Conservation (phyloP, 2,329 filamentous ascomycete species). For the Scleromitrula shiraiana region DNA sequence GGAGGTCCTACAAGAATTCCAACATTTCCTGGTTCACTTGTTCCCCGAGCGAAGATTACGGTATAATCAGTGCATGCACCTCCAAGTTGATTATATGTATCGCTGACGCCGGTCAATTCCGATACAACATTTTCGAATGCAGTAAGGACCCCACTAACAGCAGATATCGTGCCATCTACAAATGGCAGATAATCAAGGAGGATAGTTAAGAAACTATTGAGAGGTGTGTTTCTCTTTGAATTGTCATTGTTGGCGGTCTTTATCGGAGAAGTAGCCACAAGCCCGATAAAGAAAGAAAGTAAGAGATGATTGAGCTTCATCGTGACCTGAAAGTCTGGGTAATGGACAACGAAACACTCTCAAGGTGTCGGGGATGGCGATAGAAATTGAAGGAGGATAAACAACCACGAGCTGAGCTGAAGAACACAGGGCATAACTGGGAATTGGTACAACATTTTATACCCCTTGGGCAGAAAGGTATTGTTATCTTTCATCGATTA, state of each 20-base stretch:
- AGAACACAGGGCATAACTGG: neutral
- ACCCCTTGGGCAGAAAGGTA: too few relatives aligned
- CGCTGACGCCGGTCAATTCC: slow-evolving; percentile 16
- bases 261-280: slow-evolving; percentile 12
- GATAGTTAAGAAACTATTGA: slow-evolving; percentile 21
- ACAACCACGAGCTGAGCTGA: slow-evolving; percentile 1
- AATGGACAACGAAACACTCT: neutral
- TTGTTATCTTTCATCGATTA: too few relatives aligned
- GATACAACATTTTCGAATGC: slow-evolving; percentile 19
- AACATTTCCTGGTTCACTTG: slow-evolving; percentile 41
- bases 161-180: slow-evolving; percentile 16
- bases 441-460: neutral
- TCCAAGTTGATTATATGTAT: slow-evolving; percentile 23
- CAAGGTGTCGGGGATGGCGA: neutral
- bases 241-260: neutral
- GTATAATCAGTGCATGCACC: slow-evolving; percentile 27
- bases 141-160: slow-evolving; percentile 17
- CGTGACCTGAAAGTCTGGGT: neutral
- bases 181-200: slow-evolving; percentile 21
- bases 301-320: slow-evolving; percentile 5
- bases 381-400: neutral
- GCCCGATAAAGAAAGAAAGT: slow-evolving; percentile 10
- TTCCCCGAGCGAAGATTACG: slow-evolving; percentile 42
- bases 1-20: slow-evolving; percentile 29
- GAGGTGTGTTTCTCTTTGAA: slow-evolving; percentile 14